A percentile compares a stretch with the other conserved stretches of the same genome.
These are phyloP conservation scores for Termitomyces eurrhizus DNA, from an alignment of 768 basidiomycete genomes.

Conservation along the genomic window DNA sequence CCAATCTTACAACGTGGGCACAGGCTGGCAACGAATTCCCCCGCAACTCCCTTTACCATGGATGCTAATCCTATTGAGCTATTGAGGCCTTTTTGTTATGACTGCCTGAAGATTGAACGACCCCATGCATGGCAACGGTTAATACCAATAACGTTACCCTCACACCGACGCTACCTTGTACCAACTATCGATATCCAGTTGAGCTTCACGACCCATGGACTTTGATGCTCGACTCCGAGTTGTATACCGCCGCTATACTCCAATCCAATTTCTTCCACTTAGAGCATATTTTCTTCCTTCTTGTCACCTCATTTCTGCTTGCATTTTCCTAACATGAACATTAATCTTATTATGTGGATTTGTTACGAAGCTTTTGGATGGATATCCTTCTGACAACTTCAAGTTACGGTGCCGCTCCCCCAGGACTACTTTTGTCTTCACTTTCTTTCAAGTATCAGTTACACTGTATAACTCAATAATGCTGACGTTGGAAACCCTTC, in stretches of 20 bases:
- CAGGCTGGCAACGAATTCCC: slow-evolving; percentile 76
- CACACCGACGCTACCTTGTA: not conserved
- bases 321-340: slow-evolving; percentile 13
- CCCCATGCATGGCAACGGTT: slow-evolving; percentile 3
- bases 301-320: slow-evolving; percentile 16
- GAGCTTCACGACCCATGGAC: not conserved
- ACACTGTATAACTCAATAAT: not conserved
- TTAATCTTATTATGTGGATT: slow-evolving; percentile 11
- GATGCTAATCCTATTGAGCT: slow-evolving; percentile 27
- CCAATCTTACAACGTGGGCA: slow-evolving; percentile 85
- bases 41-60: slow-evolving; percentile 49
- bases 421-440: not conserved
- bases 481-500: not conserved
- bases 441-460: not conserved
- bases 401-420: not conserved
- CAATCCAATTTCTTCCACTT: not conserved
- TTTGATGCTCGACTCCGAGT: not conserved
- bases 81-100: not conserved
- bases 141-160: slow-evolving; percentile 6
- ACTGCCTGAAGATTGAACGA: slow-evolving; percentile 6
- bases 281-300: slow-evolving; percentile 5
- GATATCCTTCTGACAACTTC: slow-evolving; percentile 1
- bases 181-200: not conserved
- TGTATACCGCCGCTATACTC: slow-evolving; percentile 1
- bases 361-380: slow-evolving; percentile 12